Base-by-base conservation (phyloP, 2,329 filamentous ascomycete genomes). In the Escovopsis weberi region DNA sequence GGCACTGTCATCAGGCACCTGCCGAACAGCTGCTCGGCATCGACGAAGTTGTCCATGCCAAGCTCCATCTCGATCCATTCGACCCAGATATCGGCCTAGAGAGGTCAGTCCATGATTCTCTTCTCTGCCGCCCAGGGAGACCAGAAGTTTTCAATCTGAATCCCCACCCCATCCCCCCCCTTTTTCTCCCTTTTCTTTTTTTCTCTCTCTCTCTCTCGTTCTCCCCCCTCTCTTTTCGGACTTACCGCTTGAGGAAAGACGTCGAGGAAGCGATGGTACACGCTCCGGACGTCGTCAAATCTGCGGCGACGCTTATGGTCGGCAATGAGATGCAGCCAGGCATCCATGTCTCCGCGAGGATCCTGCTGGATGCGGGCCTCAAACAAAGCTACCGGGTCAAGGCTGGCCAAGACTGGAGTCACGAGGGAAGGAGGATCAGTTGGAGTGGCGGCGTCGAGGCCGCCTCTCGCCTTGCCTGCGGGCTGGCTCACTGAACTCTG, bases 281-380 rank as follows among this genome's bases (percentile, higher is more conserved):
- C 77, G 45, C 72, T 75, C 49, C 89, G 78, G 26, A 84, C 77
- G 54, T 89, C 82, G 47, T 94, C 85, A 48, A 88, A 66, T 60
- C 87, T 85, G 63, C 83, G 83, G 54, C 82, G 84, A 55, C 76
- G 80, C 52, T 82, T 82, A 60, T 94, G 78, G 58, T 95, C 86
- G 51, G 76, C 75, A 58, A 98, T 89, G 57, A 98, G 71, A 50
- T 76, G 75, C 54, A 93, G 67, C 91, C 91, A 98, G 30, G 89
- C 86, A 59, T 91, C 84, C 62, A 91, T 77, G 53, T 95, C 88
- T 55, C 89, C 91, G 54, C 86, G 83, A 12, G 89, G 85, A 57
- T 98, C 91, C 56, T 95, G 85, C 58, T 82, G 81, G 59, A 96
- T 82, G 56, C 89, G 80, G 59, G 91, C 85, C 67, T 98, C 89